Evolutionary conservation across 352 stramenopile species (phyloP).

Genomic region (Thalassiosira sp.): DNA sequence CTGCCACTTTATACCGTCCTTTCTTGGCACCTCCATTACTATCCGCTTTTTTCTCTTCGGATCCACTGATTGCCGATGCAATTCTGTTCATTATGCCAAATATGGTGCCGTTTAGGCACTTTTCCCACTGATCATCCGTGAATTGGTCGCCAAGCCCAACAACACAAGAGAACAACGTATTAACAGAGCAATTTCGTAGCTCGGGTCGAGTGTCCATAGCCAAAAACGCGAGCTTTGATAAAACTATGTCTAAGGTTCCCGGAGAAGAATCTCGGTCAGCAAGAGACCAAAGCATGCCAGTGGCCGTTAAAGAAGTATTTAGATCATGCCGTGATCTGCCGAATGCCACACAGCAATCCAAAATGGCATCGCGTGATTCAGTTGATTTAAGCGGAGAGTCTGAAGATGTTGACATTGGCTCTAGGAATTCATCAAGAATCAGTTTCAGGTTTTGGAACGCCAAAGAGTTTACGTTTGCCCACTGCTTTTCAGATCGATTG

Average conservation of each 20-base stretch:
- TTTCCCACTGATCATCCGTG: conserved; percentile 88
- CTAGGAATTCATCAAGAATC: conserved; percentile 95
- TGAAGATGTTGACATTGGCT: conserved; percentile 80
- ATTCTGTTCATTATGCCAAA: conserved; percentile 85
- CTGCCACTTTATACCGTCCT: conserved; percentile 82
- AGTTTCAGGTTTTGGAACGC: conserved; percentile 95
- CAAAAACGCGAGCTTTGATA: conserved; percentile 84
- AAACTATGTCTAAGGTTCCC: conserved; percentile 67
- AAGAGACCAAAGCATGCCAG: conserved; percentile 95
- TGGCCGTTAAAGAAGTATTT: conserved; percentile 96
- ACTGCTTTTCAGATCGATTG: conserved; percentile 59
- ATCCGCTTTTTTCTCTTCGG: conserved; percentile 29
- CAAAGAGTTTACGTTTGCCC: conserved; percentile 63
- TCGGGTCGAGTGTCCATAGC: conserved; percentile 91
- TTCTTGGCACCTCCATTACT: conserved; percentile 23
- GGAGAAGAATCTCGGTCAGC: conserved; percentile 77
- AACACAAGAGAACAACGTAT: conserved; percentile 96
- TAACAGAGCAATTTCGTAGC: conserved; percentile 95
- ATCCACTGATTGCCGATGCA: conserved; percentile 38
- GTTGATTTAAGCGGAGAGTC: conserved; percentile 72
- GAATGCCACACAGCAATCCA: conserved; percentile 93
- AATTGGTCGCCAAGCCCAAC: conserved; percentile 93
- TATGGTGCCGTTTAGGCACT: conserved; percentile 92
- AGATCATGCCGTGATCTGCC: conserved; percentile 92
- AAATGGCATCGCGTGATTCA: conserved; percentile 75